Percentiles rank a stretch among this genome's conserved stretches.
phyloP scores from a whole-genome alignment of 192 early-diverging fungal genomes.

The Pecoramyces ruminantium region DNA sequence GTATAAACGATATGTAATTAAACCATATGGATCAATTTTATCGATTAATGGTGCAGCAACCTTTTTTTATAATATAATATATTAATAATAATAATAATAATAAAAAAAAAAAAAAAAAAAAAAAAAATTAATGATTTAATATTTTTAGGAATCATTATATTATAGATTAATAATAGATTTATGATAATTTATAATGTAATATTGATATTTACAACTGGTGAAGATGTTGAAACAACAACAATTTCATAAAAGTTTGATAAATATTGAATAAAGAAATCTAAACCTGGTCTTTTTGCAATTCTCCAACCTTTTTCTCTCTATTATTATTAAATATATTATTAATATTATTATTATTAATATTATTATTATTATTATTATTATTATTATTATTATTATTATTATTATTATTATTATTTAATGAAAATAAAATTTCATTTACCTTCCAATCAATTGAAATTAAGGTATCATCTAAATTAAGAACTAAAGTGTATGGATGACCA shows the following conservation, averaged over 20 bases:
- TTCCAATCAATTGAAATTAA: constrained; percentile 87
- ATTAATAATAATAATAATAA: too few relatives aligned
- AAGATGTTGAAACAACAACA: constrained; percentile 85
- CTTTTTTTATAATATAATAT: constrained; percentile 20
- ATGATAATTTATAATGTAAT: too few relatives aligned
- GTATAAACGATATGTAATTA: constrained; percentile 72
- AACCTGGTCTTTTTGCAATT: constrained; percentile 84
- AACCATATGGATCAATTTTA: constrained; percentile 78
- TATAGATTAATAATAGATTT: too few relatives aligned
- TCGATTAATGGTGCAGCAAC: constrained; percentile 70
- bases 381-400: too few relatives aligned
- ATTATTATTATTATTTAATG: too few relatives aligned
- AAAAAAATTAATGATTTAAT: too few relatives aligned
- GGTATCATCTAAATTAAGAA: constrained; percentile 88
- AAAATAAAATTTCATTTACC: too few relatives aligned
- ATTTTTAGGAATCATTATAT: too few relatives aligned
- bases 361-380: too few relatives aligned
- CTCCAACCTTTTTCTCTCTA: constrained; percentile 93
- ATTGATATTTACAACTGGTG: constrained; percentile 43
- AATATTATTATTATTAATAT: too few relatives aligned
- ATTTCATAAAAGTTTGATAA: constrained; percentile 84
- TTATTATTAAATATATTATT: neutral
- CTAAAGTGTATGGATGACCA: constrained; percentile 76
- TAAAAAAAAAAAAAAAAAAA: neutral
- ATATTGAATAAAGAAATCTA: constrained; percentile 87